phyloP scores from a whole-genome alignment of 1,284 basidiomycete genomes.

The Boletellus sp. region DNA sequence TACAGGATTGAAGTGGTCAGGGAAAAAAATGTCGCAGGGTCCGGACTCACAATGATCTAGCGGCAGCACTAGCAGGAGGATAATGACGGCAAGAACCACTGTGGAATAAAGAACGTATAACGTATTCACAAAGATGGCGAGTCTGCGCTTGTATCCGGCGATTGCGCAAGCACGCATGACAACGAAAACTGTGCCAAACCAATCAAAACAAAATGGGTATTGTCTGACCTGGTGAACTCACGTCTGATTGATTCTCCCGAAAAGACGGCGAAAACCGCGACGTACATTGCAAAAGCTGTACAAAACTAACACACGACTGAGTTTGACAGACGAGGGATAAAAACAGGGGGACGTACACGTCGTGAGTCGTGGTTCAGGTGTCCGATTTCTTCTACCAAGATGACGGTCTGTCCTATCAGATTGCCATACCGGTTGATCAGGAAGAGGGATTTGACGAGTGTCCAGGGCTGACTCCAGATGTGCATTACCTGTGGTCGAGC shows the following conservation, averaged over 20 bases:
- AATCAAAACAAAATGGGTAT: not conserved
- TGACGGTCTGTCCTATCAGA: constrained; percentile 9
- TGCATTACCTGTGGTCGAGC: not conserved
- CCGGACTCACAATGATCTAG: too few relatives aligned
- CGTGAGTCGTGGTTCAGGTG: constrained; percentile 4
- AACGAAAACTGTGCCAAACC: not conserved
- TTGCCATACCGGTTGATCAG: constrained; percentile 5
- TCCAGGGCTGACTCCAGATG: constrained; percentile 1
- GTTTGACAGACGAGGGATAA: not conserved
- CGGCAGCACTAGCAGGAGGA: not conserved
- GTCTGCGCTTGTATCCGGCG: not conserved
- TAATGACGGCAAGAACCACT: not conserved
- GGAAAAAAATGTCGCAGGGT: too few relatives aligned
- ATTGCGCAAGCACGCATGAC: constrained; percentile 1
- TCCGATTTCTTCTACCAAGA: constrained; percentile 9
- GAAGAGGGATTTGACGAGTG: constrained; percentile 2
- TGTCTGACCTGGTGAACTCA: not conserved
- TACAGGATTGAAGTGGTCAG: not conserved
- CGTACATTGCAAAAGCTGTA: not conserved
- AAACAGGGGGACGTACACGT: not conserved
- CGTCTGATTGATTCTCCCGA: constrained; percentile 1
- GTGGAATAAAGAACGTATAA: not conserved
- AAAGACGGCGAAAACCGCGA: not conserved
- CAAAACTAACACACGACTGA: not conserved
- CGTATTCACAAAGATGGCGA: not conserved